Evolutionary conservation across 2,329 filamentous ascomycete species (phyloP).

Genomic region (Fusarium chlamydosporum): DNA sequence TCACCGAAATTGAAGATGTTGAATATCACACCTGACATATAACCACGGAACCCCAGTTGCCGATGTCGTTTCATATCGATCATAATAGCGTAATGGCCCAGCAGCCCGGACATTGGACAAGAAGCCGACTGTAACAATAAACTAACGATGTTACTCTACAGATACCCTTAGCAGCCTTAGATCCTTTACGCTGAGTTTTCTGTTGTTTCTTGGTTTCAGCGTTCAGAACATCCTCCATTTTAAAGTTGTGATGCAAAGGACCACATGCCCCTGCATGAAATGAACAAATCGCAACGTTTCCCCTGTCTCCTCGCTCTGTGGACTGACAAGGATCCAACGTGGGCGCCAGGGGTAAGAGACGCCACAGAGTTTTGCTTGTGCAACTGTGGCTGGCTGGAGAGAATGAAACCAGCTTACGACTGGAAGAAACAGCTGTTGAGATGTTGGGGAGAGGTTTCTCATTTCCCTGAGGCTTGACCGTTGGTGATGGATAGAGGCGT

Average conservation of each 20-base stretch:
- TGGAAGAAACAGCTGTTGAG: slow-evolving; percentile 2
- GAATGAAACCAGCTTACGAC: background rate
- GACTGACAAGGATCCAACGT: slow-evolving; percentile 32
- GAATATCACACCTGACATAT: background rate
- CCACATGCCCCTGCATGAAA: slow-evolving; percentile 44
- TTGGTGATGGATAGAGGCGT: slow-evolving; percentile 17
- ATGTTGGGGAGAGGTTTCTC: background rate
- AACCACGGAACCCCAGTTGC: slow-evolving; percentile 3
- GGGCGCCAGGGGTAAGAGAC: slow-evolving; percentile 28
- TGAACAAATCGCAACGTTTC: slow-evolving; percentile 27
- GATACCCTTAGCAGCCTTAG: slow-evolving; percentile 1
- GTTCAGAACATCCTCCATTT: slow-evolving; percentile 5
- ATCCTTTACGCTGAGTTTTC: slow-evolving; percentile 5
- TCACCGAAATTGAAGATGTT: slow-evolving; percentile 11
- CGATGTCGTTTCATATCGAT: slow-evolving; percentile 14
- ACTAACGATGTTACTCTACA: slow-evolving; percentile 33
- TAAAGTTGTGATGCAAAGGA: slow-evolving; percentile 29
- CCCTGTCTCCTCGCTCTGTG: slow-evolving; percentile 21
- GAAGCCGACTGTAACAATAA: slow-evolving; percentile 25
- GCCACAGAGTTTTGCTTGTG: slow-evolving; percentile 29
- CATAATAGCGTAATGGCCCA: slow-evolving; percentile 19
- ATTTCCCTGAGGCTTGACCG: slow-evolving; percentile 19
- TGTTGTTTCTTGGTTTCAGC: slow-evolving; percentile 24
- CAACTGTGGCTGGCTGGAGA: slow-evolving; percentile 29
- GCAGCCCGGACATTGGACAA: slow-evolving; percentile 14